Conservation (phyloP, 2,329 filamentous ascomycete species). For the Clarireedia paspali region DNA sequence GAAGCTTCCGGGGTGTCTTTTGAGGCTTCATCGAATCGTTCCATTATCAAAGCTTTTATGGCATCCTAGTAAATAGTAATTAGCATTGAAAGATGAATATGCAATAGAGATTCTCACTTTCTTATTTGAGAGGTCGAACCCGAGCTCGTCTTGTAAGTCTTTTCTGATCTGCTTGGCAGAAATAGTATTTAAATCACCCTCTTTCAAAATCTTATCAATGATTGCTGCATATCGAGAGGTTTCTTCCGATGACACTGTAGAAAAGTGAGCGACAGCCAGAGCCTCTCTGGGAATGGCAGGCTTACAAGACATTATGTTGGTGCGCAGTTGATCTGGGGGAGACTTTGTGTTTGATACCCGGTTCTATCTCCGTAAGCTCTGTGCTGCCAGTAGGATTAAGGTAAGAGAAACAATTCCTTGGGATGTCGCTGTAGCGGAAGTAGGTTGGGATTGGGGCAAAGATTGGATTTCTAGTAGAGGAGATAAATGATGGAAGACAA, state of each 20-base stretch:
- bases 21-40: slow-evolving; percentile 43
- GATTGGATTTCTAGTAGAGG: neutral
- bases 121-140: slow-evolving; percentile 30
- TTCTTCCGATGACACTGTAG: slow-evolving; percentile 25
- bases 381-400: neutral
- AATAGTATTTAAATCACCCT: slow-evolving; percentile 31
- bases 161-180: slow-evolving; percentile 33
- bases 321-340: neutral
- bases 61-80: slow-evolving; percentile 32
- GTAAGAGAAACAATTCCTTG: neutral
- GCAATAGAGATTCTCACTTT: slow-evolving; percentile 26
- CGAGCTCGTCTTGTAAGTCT: slow-evolving; percentile 25
- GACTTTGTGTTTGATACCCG: neutral
- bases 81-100: slow-evolving; percentile 1
- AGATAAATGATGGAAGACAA: neutral
- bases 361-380: neutral
- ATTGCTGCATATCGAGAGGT: slow-evolving; percentile 29
- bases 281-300: neutral
- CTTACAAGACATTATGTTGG: slow-evolving; percentile 20
- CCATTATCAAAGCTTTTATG: slow-evolving; percentile 46
- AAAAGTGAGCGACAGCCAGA: slow-evolving; percentile 7
- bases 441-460: no score
- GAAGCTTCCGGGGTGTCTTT: slow-evolving; percentile 10
- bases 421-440: neutral
- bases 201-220: slow-evolving; percentile 32